Base-by-base conservation (phyloP, 2,329 filamentous ascomycete species). In the Tympanopsis confertula region DNA sequence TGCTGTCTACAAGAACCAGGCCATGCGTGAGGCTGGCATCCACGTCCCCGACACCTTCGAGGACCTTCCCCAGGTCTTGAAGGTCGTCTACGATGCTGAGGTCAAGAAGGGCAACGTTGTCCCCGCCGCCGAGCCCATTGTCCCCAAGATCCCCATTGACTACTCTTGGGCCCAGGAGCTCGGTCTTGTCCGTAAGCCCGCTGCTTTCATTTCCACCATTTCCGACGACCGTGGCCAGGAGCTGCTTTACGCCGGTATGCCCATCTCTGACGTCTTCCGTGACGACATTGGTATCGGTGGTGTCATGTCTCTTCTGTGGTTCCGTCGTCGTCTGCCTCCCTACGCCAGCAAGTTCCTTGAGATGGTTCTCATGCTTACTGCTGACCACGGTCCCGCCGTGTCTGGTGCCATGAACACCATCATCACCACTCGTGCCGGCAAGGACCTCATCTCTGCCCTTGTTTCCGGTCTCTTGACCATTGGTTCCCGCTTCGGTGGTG, bases 371-470 rank as follows among this genome's bases (percentile, higher is more conserved):
- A 98, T 98, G 91, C 79, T 98, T 58, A 98, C 91, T 58, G 91
- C 91, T 53, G 91, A 98, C 59, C 91, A 98, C 79, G 91, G 91
- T 66, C 91, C 91, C 39, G 91, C 91, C 53, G 91, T 98, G 52
- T 98, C 91, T 52, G 91, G 91, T 76, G 91, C 91, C 63, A 98
- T 98, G 91, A 98, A 98, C 82, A 98, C 91, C 61, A 98, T 98
- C 63, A 96, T 98, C 62, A 98, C 91, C 45, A 98, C 91, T 42
- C 86, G 91, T 84, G 91, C 91, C 46, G 91, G 91, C 63, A 98
- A 98, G 76, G 91, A 98, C 61, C 71, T 98, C 50, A 96, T 98
- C 71, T 88, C 81, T 54, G 84, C 91, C 35, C 76, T 98, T 45
- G 91, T 98, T 41, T 85, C 85, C 53, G 91, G 91, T 86, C 84